Evolutionary conservation across 257 asterid species (phyloP), one percentile per base, ranked within the genome.

Genomic region (Solanum virginianum): DNA sequence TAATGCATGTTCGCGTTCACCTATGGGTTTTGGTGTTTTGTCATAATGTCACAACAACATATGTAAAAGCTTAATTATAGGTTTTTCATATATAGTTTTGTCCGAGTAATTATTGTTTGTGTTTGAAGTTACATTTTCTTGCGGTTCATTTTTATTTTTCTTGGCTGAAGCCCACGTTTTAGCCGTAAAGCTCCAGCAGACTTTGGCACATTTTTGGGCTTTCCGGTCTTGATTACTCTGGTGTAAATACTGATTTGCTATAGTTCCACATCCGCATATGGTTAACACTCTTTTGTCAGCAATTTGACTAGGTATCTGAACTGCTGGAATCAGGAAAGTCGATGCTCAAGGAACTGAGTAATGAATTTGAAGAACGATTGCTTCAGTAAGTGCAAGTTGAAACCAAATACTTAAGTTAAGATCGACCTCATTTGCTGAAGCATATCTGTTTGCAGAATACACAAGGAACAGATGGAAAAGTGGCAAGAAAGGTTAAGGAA

Each of bases 401-500:
- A 43, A 43, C 47, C 47, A 7, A 43, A 7, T 43, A 43, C 47
- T 43, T 43, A 41, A 41, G 45, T 4, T 7, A 43, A 43, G 47
- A 43, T 43, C 9, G 8, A 6, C 41, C 41, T 5, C 41, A 36
- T 36, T 36, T 60, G 86, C 80, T 83, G 88, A 87, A 84, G 85
- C 82, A 83, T 83, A 51, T 84, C 59, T 74, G 32, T 71, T 80
- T 86, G 86, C 89, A 92, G 99, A 86, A 87, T 94, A 69, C 97
- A 93, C 91, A 93, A 94, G 94, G 97, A 94, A 82, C 97, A 94
- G 87, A 88, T 95, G 86, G 95, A 92, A 36, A 94, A 93, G 85
- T 96, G 98, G 97, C 98, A 96, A 90, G 95, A 92, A 88, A 94
- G 90, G 93, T 96, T 84, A 93, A 94, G 91, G 94, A 92, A 88